Conservation (phyloP, 2,329 filamentous ascomycete species). For the Fusarium chuoi region DNA sequence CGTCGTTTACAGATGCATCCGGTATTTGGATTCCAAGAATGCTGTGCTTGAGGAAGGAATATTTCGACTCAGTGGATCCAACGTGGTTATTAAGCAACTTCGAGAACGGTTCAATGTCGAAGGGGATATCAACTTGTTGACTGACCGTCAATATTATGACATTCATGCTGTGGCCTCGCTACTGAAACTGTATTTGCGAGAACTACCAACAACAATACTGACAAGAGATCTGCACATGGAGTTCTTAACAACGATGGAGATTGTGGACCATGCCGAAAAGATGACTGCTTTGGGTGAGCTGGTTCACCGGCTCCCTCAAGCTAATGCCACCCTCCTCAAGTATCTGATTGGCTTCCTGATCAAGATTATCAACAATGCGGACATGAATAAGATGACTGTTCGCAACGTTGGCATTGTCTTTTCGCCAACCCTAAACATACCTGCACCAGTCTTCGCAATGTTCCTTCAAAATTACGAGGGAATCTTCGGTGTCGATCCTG, state of each 20-base stretch:
- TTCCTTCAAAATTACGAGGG: constrained; percentile 90
- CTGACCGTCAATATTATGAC: constrained; percentile 88
- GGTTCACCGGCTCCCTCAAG: constrained; percentile 80
- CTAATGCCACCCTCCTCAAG: constrained; percentile 83
- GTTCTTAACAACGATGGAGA: constrained; percentile 85
- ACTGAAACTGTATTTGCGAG: constrained; percentile 91
- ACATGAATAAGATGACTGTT: constrained; percentile 97
- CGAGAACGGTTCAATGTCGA: constrained; percentile 94
- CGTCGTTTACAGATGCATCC: constrained; percentile 94
- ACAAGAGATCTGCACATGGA: constrained; percentile 91
- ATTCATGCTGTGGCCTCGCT: constrained; percentile 95
- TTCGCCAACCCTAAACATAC: constrained; percentile 95
- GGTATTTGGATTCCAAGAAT: constrained; percentile 87
- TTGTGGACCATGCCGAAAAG: constrained; percentile 79
- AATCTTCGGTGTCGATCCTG: constrained; percentile 81
- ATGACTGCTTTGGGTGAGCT: constrained; percentile 79
- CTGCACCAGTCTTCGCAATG: constrained; percentile 91
- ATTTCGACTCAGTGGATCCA: constrained; percentile 96
- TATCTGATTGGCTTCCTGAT: constrained; percentile 90
- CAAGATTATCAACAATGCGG: constrained; percentile 89
- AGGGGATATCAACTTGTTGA: constrained; percentile 87
- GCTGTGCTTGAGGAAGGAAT: constrained; percentile 92
- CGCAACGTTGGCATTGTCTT: constrained; percentile 98
- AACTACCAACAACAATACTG: constrained; percentile 89
- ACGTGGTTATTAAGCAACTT: constrained; percentile 89